These are phyloP conservation scores for Cordyceps militaris DNA, from an alignment of 2,329 filamentous ascomycete genomes.

Conservation along the genomic window DNA sequence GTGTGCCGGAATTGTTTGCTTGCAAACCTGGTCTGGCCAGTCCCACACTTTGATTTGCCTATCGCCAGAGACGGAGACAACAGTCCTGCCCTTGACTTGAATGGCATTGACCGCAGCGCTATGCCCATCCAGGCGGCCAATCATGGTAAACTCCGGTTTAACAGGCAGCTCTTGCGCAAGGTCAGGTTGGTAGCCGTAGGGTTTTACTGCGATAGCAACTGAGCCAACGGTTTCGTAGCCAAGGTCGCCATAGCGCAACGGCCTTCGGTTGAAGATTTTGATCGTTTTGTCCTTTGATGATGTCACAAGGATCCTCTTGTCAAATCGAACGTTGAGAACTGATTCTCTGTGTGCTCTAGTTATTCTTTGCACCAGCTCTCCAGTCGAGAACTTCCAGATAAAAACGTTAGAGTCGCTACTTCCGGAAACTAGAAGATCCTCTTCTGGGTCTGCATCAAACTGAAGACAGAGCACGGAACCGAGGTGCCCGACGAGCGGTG, in stretches of 20 bases:
- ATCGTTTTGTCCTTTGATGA: constrained; percentile 97
- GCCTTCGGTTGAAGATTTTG: constrained; percentile 84
- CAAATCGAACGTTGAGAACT: constrained; percentile 87
- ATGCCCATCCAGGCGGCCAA: constrained; percentile 77
- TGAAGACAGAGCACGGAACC: constrained; percentile 92
- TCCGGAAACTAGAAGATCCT: constrained; percentile 91
- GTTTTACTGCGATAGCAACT: constrained; percentile 43
- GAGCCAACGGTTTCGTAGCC: constrained; percentile 51
- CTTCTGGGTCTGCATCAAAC: constrained; percentile 79
- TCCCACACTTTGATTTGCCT: constrained; percentile 93
- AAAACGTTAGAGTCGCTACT: constrained; percentile 90
- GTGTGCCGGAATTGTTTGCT: constrained; percentile 76
- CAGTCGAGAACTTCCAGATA: constrained; percentile 89
- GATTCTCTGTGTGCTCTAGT: constrained; percentile 77
- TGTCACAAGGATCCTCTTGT: constrained; percentile 84
- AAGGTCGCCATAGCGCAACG: constrained; percentile 53
- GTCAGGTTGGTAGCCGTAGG: constrained; percentile 48
- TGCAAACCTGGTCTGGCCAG: constrained; percentile 69
- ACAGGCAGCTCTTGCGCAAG: constrained; percentile 40
- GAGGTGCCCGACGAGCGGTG: constrained; percentile 67
- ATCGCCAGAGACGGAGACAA: constrained; percentile 93
- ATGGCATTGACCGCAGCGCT: constrained; percentile 93
- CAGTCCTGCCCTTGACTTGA: constrained; percentile 75
- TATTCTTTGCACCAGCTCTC: constrained; percentile 70
- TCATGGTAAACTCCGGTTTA: constrained; percentile 62